Evolutionary conservation across 176 grass and related monocot genomes (phyloP).

Genomic region (Microstegium vimineum): DNA sequence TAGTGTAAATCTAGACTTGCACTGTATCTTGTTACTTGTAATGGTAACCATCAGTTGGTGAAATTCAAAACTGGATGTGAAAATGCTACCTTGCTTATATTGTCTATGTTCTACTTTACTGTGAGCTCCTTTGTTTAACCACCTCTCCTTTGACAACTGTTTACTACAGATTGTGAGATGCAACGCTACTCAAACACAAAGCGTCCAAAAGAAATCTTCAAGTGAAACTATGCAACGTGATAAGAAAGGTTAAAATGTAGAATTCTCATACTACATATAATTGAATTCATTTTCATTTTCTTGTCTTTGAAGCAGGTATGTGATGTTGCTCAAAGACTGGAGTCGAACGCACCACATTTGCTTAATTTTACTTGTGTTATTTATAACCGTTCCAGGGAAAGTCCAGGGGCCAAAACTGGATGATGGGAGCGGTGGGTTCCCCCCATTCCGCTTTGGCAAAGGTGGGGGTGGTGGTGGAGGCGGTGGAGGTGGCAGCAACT

Average conservation of each 20-base stretch:
- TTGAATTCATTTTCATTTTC: not conserved
- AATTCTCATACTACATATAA: not conserved
- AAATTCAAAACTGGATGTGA: not conserved
- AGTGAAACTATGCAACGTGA: conserved; percentile 43
- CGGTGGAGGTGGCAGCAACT: conserved; percentile 37
- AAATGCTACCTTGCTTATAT: not conserved
- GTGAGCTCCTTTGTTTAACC: not conserved
- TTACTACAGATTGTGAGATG: conserved; percentile 36
- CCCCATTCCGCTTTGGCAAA: conserved; percentile 46
- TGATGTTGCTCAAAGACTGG: not conserved
- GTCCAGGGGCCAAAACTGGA: conserved; percentile 44
- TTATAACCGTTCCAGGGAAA: conserved; percentile 25
- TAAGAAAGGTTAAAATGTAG: conserved; percentile 33
- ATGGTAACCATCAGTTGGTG: not conserved
- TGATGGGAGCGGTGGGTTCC: conserved; percentile 44
- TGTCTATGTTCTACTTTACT: not conserved
- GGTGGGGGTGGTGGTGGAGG: conserved; percentile 40
- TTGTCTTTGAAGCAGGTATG: not conserved
- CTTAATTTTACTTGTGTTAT: not conserved
- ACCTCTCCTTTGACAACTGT: not conserved
- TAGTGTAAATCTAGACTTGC: not conserved
- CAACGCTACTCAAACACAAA: conserved; percentile 51
- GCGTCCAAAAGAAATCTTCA: conserved; percentile 49
- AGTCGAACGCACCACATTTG: not conserved
- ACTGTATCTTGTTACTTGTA: not conserved